A percentile compares a stretch with the other conserved stretches of the same genome.
These are phyloP conservation scores for Diaporthe longicolla DNA, from an alignment of 2,329 filamentous ascomycete species.

Conservation along the genomic window DNA sequence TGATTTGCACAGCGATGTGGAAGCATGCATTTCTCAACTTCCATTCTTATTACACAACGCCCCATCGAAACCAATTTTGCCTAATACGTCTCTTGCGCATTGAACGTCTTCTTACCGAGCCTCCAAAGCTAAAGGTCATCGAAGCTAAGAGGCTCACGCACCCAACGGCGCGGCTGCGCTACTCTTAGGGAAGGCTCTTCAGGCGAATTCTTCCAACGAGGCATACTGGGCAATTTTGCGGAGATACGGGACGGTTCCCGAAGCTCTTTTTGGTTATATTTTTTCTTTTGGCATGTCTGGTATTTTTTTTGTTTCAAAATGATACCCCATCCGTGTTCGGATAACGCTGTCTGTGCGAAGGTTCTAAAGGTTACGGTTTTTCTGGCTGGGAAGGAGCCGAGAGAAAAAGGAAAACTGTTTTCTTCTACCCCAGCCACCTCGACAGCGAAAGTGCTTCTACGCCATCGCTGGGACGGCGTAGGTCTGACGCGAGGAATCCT, in stretches of 20 bases:
- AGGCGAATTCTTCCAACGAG: not conserved
- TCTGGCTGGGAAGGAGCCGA: not conserved
- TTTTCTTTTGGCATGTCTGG: conserved; percentile 45
- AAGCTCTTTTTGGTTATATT: conserved; percentile 43
- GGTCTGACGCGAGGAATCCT: conserved; percentile 57
- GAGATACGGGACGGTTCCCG: conserved; percentile 44
- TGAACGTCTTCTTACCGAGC: no score
- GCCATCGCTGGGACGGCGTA: conserved; percentile 69
- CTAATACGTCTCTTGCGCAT: not conserved
- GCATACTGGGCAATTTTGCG: not conserved
- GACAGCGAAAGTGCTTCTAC: conserved; percentile 70
- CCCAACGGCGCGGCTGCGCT: conserved; percentile 53
- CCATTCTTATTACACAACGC: conserved; percentile 11
- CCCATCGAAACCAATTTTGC: not conserved
- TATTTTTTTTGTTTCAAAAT: conserved; percentile 56
- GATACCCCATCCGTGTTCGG: conserved; percentile 69
- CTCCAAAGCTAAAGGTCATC: no score
- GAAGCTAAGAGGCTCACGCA: conserved; percentile 43
- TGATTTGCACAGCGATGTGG: not conserved
- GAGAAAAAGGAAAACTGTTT: conserved; percentile 40
- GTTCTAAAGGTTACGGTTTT: conserved; percentile 45
- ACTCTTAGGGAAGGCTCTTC: not conserved
- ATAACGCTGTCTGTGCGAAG: conserved; percentile 61
- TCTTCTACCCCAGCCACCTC: conserved; percentile 49
- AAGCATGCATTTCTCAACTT: conserved; percentile 1